These are phyloP conservation scores for Morella rubra DNA, from an alignment of 306 rosid genomes.

Conservation along the genomic window DNA sequence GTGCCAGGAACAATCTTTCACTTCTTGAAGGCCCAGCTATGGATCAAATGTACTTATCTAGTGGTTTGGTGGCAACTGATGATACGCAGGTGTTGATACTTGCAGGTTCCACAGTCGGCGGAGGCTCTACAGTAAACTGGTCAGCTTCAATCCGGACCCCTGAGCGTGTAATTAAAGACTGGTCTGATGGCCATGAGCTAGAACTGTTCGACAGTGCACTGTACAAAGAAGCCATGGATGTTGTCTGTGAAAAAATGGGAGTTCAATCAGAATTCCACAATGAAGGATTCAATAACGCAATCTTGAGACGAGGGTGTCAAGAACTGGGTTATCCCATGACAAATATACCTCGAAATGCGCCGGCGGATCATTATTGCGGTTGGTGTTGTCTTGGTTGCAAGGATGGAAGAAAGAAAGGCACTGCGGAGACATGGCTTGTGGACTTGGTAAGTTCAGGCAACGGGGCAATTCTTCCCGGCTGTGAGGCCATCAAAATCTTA, in stretches of 20 bases:
- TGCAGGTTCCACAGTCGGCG: conserved; percentile 83
- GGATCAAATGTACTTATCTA: conserved; percentile 67
- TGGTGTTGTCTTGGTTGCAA: conserved; percentile 86
- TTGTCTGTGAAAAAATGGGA: conserved; percentile 63
- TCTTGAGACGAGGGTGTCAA: conserved; percentile 71
- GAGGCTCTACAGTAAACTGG: conserved; percentile 85
- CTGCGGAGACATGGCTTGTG: conserved; percentile 79
- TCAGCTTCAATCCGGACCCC: conserved; percentile 67
- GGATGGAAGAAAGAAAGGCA: conserved; percentile 76
- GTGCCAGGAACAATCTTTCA: conserved; percentile 70
- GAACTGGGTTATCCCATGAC: conserved; percentile 66
- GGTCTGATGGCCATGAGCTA: conserved; percentile 47
- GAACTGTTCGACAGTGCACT: conserved; percentile 63
- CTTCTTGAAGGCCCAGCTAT: conserved; percentile 75
- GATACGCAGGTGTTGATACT: conserved; percentile 53
- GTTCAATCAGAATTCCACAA: conserved; percentile 60
- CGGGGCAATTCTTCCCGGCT: conserved; percentile 68
- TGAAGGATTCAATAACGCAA: conserved; percentile 77
- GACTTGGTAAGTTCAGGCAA: conserved; percentile 73
- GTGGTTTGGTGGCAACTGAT: conserved; percentile 63
- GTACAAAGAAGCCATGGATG: conserved; percentile 65
- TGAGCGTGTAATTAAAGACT: conserved; percentile 57
- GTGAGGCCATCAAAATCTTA: conserved; percentile 53
- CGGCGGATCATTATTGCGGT: conserved; percentile 73
- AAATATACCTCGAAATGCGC: conserved; percentile 65